These are phyloP conservation scores for Colletotrichum tabaci DNA, from an alignment of 2,329 filamentous ascomycete genomes.

Conservation along the genomic window DNA sequence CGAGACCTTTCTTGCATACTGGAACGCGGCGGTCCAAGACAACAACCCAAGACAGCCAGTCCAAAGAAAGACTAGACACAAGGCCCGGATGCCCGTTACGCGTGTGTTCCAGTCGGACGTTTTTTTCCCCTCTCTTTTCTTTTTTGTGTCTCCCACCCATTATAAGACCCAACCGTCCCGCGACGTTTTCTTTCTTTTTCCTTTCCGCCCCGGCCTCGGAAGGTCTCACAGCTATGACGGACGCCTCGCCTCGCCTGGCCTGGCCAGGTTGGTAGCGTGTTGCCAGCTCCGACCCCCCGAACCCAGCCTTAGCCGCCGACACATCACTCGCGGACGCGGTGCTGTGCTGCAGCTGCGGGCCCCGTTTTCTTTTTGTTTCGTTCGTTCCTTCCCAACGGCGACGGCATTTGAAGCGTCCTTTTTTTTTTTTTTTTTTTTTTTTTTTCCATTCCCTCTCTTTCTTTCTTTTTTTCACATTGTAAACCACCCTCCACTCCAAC, in stretches of 20 bases:
- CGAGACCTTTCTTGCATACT: neutral
- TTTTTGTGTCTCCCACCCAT: too few species aligned
- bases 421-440: neutral
- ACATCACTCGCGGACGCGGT: constrained; percentile 4
- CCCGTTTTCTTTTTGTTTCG: neutral
- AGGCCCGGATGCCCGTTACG: constrained; percentile 1
- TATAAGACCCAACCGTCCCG: too few species aligned
- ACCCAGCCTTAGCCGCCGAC: constrained; percentile 6
- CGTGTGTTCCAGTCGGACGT: constrained; percentile 16
- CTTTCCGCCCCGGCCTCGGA: too few species aligned
- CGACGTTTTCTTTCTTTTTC: constrained; percentile 6
- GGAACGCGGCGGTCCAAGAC: neutral
- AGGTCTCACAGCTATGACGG: too few species aligned
- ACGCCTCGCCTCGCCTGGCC: too few species aligned
- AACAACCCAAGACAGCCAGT: constrained; percentile 4
- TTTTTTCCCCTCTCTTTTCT: neutral
- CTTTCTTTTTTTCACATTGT: neutral
- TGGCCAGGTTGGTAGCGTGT: neutral
- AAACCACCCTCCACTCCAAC: neutral
- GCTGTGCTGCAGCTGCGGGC: neutral
- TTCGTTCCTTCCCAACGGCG: too few species aligned
- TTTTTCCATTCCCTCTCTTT: too few species aligned
- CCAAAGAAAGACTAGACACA: too few species aligned
- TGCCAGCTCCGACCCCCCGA: neutral
- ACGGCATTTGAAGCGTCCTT: too few species aligned